phyloP scores from a whole-genome alignment of 1,284 basidiomycete species.

The Ustilago shanxiensis region DNA sequence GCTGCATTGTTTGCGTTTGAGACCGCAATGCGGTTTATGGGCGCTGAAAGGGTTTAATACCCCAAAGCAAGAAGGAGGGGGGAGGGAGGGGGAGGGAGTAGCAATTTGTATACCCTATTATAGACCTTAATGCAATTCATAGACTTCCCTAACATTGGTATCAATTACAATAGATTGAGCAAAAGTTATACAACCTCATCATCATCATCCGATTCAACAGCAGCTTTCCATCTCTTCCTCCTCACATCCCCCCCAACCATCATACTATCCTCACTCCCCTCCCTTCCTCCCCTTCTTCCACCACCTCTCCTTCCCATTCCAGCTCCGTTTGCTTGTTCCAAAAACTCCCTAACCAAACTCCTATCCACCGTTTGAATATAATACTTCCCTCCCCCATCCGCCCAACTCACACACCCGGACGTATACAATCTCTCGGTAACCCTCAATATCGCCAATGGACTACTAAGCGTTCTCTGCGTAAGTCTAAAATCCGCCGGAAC shows the following conservation, averaged over 20 bases:
- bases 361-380: constrained; percentile 65
- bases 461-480: constrained; percentile 70
- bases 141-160: too few species aligned
- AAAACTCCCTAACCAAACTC: constrained; percentile 42
- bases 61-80: too few species aligned
- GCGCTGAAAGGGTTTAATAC: constrained; percentile 51
- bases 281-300: neutral
- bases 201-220: constrained; percentile 30
- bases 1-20: constrained; percentile 66
- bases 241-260: constrained; percentile 42
- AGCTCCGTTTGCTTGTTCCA: constrained; percentile 11
- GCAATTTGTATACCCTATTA: constrained; percentile 10
- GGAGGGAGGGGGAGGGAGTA: neutral
- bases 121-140: neutral
- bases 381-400: constrained; percentile 65
- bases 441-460: constrained; percentile 64
- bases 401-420: constrained; percentile 65
- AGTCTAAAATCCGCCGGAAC: constrained; percentile 73
- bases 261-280: constrained; percentile 19
- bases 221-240: constrained; percentile 41
- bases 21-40: constrained; percentile 64
- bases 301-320: neutral
- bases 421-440: constrained; percentile 60
- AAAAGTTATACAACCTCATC: constrained; percentile 22
- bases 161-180: too few species aligned